Evolutionary conservation across 2,329 filamentous ascomycete species (phyloP), one percentile per base, ranked within the genome.

Genomic region (Pseudogymnoascus sp.): DNA sequence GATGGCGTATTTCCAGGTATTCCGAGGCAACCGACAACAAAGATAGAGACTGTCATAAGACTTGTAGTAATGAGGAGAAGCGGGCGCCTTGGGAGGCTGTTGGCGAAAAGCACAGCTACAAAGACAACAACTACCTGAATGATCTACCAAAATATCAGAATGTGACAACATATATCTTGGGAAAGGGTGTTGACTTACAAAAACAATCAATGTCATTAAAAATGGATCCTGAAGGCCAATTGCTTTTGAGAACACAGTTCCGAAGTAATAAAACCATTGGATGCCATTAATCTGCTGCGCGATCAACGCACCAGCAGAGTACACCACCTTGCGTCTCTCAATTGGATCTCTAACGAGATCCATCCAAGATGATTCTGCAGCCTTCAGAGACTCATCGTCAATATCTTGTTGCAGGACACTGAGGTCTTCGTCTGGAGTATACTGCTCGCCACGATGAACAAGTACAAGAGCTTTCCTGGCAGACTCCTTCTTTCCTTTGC

Each of bases 221-320:
- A 67, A 65, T 0, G 78, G 76, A 12, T 79, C 73, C 0, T 64
- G 65, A 2, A 79, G 65, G 0, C 77, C 77, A 59, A 80, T 78
- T 1, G 74, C 71, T 66, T 79, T 70, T 21, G 75, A 72, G 65
- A 80, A 79, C 31, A 79, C 73, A 1, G 75, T 75, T 1, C 77
- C 77, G 34, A 76, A 79, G 60, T 74, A 75, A 68, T 79, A 78
- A 67, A 78, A 79, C 71, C 75, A 80, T 59, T 78, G 76, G 61
- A 80, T 80, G 18, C 79, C 78, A 71, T 78, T 78, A 70, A 81
- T 78, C 70, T 81, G 78, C 66, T 81, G 78, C 2, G 77, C 76
- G 40, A 78, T 72, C 64, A 80, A 70, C 21, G 77, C 78, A 9
- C 78, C 79, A 6, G 74, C 75, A 14, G 74, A 74, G 68, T 75